Evolutionary conservation across 2,329 filamentous ascomycete genomes (phyloP).

Genomic region (Ophiosphaerella korrae): DNA sequence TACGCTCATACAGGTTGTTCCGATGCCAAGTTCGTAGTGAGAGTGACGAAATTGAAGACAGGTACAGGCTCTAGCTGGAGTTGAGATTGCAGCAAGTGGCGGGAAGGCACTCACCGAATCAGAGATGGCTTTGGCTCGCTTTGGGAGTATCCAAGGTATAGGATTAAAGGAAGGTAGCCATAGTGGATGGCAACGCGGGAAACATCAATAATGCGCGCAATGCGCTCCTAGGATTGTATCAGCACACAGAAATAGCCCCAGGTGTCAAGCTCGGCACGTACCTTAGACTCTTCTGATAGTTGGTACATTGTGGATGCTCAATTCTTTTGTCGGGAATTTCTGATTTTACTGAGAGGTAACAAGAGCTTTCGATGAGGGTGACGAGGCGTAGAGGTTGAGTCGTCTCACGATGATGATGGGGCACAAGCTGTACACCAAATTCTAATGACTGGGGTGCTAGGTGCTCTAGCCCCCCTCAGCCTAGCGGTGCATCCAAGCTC

Average conservation of each 20-base stretch:
- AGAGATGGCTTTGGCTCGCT: conserved; percentile 87
- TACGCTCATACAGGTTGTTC: too few species aligned
- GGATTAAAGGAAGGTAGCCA: conserved; percentile 93
- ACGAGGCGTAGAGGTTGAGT: conserved; percentile 2
- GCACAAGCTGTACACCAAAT: conserved; percentile 28
- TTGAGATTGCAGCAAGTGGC: background rate
- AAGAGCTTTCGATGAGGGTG: conserved; percentile 4
- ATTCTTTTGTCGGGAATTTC: too few species aligned
- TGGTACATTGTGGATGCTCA: conserved; percentile 52
- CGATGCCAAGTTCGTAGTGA: too few species aligned
- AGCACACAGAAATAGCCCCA: conserved; percentile 16
- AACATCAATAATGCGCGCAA: conserved; percentile 93
- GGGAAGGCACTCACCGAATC: conserved; percentile 61
- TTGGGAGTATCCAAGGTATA: conserved; percentile 96
- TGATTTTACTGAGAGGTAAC: background rate
- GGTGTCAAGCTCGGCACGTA: conserved; percentile 47
- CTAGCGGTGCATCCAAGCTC: conserved; percentile 22
- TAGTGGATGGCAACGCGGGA: conserved; percentile 95
- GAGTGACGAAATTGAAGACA: background rate
- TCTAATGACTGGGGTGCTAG: conserved; percentile 15
- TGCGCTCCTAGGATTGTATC: conserved; percentile 76
- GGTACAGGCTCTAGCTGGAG: background rate
- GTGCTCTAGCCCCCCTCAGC: conserved; percentile 10
- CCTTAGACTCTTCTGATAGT: conserved; percentile 98
- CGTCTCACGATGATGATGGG: conserved; percentile 10